A percentile compares a stretch with the other conserved stretches of the same genome.
Conservation (phyloP, 352 stramenopile genomes). For the Phytopythium litorale region DNA sequence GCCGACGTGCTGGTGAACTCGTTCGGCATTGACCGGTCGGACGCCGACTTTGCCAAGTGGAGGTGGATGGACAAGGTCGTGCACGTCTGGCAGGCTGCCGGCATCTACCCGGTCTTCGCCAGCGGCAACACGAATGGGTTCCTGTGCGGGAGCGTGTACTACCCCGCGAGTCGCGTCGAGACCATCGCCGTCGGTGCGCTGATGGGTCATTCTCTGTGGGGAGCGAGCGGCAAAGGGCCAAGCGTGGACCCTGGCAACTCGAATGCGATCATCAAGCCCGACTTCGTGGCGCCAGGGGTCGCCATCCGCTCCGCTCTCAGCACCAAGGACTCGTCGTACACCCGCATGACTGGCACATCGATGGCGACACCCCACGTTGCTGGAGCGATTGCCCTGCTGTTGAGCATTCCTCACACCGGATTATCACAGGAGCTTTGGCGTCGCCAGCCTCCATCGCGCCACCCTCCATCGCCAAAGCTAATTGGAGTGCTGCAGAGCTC, state of each 20-base stretch:
- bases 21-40: slow-evolving; percentile 52
- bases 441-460: slow-evolving; percentile 7
- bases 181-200: slow-evolving; percentile 59
- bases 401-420: slow-evolving; percentile 23
- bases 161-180: slow-evolving; percentile 48
- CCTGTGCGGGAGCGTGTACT: slow-evolving; percentile 65
- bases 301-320: slow-evolving; percentile 65
- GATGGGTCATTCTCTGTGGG: slow-evolving; percentile 58
- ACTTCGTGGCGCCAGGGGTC: slow-evolving; percentile 69
- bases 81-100: slow-evolving; percentile 44
- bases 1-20: slow-evolving; percentile 66
- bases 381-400: slow-evolving; percentile 52
- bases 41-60: slow-evolving; percentile 41
- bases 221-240: slow-evolving; percentile 64
- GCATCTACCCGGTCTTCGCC: slow-evolving; percentile 56
- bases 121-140: slow-evolving; percentile 74
- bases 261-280: slow-evolving; percentile 53
- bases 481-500: slow-evolving; percentile 32
- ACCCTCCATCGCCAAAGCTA: slow-evolving; percentile 24
- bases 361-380: slow-evolving; percentile 74
- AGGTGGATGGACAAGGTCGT: slow-evolving; percentile 55
- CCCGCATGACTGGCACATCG: slow-evolving; percentile 62
- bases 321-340: slow-evolving; percentile 50
- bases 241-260: slow-evolving; percentile 24
- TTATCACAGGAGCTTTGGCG: not conserved